A percentile compares a stretch with the other conserved stretches of the same genome.
Conservation (phyloP, 345 rosid species). For the Dovyalis caffra region DNA sequence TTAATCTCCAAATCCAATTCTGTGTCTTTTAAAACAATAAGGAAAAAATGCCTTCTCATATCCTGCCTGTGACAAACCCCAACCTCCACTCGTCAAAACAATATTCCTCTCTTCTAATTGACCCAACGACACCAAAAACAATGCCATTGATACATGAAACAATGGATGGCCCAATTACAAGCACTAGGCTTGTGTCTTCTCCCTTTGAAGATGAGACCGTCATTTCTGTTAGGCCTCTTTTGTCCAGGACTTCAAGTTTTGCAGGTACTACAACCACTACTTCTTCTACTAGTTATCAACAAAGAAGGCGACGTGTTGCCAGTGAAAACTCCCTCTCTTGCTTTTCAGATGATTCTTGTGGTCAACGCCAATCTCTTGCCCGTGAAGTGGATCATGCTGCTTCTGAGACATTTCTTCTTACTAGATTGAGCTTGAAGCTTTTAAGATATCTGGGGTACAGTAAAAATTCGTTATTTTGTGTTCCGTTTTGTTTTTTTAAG, state of each 20-base stretch:
- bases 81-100: neutral
- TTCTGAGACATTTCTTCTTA: slow-evolving; percentile 58
- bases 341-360: slow-evolving; percentile 22
- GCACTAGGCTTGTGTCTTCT: slow-evolving; percentile 46
- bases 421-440: slow-evolving; percentile 68
- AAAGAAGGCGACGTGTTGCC: slow-evolving; percentile 54
- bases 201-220: slow-evolving; percentile 41
- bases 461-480: neutral
- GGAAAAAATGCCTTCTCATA: slow-evolving; percentile 7
- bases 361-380: slow-evolving; percentile 37
- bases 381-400: slow-evolving; percentile 62
- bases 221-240: slow-evolving; percentile 44
- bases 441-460: slow-evolving; percentile 69
- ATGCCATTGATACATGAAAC: neutral
- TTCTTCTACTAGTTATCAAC: slow-evolving; percentile 35
- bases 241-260: slow-evolving; percentile 54
- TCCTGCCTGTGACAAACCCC: slow-evolving; percentile 13
- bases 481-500: neutral
- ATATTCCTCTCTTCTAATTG: neutral
- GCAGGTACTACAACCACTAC: slow-evolving; percentile 21
- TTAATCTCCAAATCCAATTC: too few relatives aligned
- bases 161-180: slow-evolving; percentile 37
- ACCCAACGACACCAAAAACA: slow-evolving; percentile 4
- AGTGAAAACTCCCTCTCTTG: slow-evolving; percentile 59
- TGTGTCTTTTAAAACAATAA: too few relatives aligned